phyloP scores from a whole-genome alignment of 345 rosid species.

The Salix koriyanagi region DNA sequence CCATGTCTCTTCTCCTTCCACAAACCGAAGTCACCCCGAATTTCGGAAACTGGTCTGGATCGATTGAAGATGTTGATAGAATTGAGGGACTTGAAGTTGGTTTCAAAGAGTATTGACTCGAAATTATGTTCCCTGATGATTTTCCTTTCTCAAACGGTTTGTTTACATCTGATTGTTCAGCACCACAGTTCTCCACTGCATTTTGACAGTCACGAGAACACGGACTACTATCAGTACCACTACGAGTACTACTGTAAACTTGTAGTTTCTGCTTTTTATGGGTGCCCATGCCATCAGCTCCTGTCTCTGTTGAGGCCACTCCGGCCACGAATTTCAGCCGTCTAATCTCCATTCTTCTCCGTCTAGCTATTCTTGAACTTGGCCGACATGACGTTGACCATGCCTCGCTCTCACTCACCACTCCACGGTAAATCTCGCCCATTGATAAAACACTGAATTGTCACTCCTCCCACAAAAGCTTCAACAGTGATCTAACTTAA shows the following conservation, averaged over 20 bases:
- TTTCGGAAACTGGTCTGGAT: constrained; percentile 31
- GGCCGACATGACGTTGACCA: constrained; percentile 23
- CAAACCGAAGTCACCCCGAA: constrained; percentile 72
- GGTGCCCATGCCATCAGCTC: not conserved
- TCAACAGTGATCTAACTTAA: not conserved
- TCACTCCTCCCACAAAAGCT: not conserved
- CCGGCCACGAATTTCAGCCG: constrained; percentile 43
- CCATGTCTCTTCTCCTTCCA: constrained; percentile 87
- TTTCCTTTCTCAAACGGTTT: constrained; percentile 7
- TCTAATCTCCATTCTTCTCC: constrained; percentile 63
- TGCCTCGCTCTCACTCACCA: constrained; percentile 39
- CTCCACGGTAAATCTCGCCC: constrained; percentile 64
- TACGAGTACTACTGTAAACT: not conserved
- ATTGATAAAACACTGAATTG: constrained; percentile 8
- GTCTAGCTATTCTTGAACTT: constrained; percentile 49
- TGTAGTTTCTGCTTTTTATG: constrained; percentile 42
- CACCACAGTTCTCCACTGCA: constrained; percentile 8
- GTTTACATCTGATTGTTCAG: not conserved
- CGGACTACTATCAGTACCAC: not conserved
- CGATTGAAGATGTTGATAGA: not conserved
- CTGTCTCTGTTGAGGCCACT: constrained; percentile 9
- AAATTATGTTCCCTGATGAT: not conserved
- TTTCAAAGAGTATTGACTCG: constrained; percentile 2
- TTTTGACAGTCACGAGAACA: constrained; percentile 25
- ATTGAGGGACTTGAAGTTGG: not conserved